Conservation (phyloP, 352 stramenopile species). For the Vaucheria bursata region DNA sequence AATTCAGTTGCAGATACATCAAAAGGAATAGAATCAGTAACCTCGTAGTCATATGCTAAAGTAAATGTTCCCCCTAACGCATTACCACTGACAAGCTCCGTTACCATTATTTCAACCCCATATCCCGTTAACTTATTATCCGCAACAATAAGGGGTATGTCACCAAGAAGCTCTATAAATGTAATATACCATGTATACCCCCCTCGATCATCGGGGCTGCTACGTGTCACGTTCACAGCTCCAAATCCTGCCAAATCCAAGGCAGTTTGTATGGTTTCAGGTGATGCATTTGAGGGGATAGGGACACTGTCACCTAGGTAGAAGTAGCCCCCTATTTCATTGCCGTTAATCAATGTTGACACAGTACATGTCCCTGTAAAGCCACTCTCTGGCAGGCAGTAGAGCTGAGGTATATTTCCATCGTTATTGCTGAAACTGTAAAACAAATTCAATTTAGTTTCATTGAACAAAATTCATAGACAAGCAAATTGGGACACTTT, state of each 20-base stretch:
- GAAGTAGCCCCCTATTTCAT: conserved; percentile 59
- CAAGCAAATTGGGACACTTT: no score
- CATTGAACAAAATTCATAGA: no score
- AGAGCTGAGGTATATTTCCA: conserved; percentile 55
- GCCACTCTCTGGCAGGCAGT: conserved; percentile 52
- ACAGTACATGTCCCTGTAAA: conserved; percentile 46
- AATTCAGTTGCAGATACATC: conserved; percentile 66
- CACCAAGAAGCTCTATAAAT: conserved; percentile 53
- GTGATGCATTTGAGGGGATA: conserved; percentile 56
- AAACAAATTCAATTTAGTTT: no score
- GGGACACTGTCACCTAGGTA: conserved; percentile 55
- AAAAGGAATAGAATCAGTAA: conserved; percentile 64
- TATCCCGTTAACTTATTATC: conserved; percentile 56
- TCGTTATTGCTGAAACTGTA: conserved; percentile 43
- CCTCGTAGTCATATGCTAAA: conserved; percentile 69
- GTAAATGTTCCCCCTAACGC: conserved; percentile 71
- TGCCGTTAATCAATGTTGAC: conserved; percentile 60
- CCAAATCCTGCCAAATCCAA: conserved; percentile 54
- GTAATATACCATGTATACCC: conserved; percentile 64
- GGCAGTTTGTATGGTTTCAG: conserved; percentile 50
- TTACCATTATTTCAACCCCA: conserved; percentile 58
- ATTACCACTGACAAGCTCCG: conserved; percentile 50
- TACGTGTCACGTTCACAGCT: conserved; percentile 54
- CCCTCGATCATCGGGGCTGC: conserved; percentile 54
- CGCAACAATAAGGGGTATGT: conserved; percentile 46